Evolutionary conservation across 2,329 filamentous ascomycete genomes (phyloP), one percentile per base, ranked within the genome.

Genomic region (Aureobasidium uvarum): DNA sequence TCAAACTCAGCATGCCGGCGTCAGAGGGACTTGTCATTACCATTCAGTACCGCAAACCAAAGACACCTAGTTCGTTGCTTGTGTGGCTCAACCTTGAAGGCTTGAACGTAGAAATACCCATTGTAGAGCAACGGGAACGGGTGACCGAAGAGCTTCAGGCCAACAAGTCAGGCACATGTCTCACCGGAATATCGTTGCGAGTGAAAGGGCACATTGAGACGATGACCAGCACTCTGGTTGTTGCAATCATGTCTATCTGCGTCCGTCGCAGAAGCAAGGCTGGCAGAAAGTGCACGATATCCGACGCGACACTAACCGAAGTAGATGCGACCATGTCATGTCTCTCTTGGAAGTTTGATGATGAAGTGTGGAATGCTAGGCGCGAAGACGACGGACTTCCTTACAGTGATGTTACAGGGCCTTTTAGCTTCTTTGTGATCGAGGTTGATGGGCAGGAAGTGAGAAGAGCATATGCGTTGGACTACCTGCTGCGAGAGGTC

Each of bases 341-440:
- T 50, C 54, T 65, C 16, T 41, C 7, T 16, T 65, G 63, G 63
- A 59, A 28, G 18, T 46, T n/a, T 28, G 13, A 28, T 3, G 16
- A 7, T 6, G 11, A 25, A 50, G 16, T 31, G 54, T 6, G 52
- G 14, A n/a, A 36, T 28, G 39, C 20, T 36, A 18, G 31, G 8
- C 51, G 23, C 50, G 5, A 20, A 10, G 25, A 28, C 46, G 11
- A 39, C 3, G 68, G 66, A 1, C 45, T 75, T 10, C 75, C 74
- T 2, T 72, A 69, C 56, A 78, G 76, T 41, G n/a, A 65, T 0
- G 51, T 73, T 2, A 78, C 75, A 3, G 77, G 77, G 0, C 69
- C 74, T 0, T 76, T 76, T 54, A 70, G 75, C 1, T 69, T 76
- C 50, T 78, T 78, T 46, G 2, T 39, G 0, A 65, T 78, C 11